Evolutionary conservation across 2,329 filamentous ascomycete species (phyloP).

Genomic region (Mollisia scopiformis): DNA sequence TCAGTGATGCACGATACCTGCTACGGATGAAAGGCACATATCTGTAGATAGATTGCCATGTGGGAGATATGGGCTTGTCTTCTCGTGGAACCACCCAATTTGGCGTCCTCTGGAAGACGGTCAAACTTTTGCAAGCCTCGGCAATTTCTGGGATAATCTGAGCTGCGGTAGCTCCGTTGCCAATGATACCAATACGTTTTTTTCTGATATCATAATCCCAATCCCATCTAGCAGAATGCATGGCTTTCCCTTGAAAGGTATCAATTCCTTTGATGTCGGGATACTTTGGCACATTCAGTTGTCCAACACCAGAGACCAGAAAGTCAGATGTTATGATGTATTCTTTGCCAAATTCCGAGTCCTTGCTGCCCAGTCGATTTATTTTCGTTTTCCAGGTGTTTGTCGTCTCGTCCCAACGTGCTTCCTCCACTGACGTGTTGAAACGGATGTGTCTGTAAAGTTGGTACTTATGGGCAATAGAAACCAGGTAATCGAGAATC

Average conservation of each 20-base stretch:
- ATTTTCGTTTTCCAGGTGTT: constrained; percentile 55
- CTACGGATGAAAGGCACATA: constrained; percentile 54
- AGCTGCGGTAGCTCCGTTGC: constrained; percentile 60
- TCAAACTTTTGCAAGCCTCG: constrained; percentile 50
- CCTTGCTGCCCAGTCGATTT: constrained; percentile 52
- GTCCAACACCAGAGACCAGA: constrained; percentile 59
- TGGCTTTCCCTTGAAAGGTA: constrained; percentile 47
- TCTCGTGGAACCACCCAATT: constrained; percentile 60
- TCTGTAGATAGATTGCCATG: constrained; percentile 21
- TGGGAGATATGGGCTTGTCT: constrained; percentile 47
- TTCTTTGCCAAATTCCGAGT: constrained; percentile 52
- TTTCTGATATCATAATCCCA: constrained; percentile 57
- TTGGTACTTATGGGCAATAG: constrained; percentile 54
- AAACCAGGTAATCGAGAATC: constrained; percentile 56
- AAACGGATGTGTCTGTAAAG: constrained; percentile 61
- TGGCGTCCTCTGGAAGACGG: constrained; percentile 59
- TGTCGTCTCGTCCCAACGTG: constrained; percentile 55
- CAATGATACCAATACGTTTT: constrained; percentile 61
- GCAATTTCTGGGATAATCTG: constrained; percentile 62
- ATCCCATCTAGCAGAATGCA: constrained; percentile 63
- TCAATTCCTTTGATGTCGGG: constrained; percentile 49
- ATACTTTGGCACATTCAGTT: constrained; percentile 59
- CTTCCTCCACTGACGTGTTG: constrained; percentile 54
- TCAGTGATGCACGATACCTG: constrained; percentile 52
- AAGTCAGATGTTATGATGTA: constrained; percentile 60